Conservation (phyloP, 176 grass and related monocot species). For the Ampelocalamus luodianensis region DNA sequence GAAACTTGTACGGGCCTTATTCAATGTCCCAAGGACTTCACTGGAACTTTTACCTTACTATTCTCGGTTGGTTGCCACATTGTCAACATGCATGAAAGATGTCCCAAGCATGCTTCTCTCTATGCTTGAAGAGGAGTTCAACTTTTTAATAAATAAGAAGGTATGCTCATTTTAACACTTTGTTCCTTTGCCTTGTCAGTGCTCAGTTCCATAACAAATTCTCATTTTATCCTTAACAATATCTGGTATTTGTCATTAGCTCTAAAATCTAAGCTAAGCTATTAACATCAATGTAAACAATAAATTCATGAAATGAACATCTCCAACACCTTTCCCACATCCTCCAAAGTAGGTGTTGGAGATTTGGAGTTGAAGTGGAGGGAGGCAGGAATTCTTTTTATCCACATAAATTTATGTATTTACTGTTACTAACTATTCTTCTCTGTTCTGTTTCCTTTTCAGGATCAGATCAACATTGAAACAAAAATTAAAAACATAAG, state of each 20-base stretch:
- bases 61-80: constrained; percentile 89
- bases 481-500: constrained; percentile 99
- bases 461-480: constrained; percentile 99
- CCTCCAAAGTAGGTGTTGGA: not conserved
- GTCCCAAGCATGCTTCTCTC: constrained; percentile 79
- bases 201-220: constrained; percentile 27
- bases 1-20: constrained; percentile 86
- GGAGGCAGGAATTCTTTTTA: not conserved
- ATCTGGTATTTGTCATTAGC: constrained; percentile 19
- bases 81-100: constrained; percentile 96
- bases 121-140: constrained; percentile 98
- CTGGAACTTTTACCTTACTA: constrained; percentile 96
- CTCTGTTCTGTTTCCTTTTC: constrained; percentile 57
- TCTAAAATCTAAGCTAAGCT: constrained; percentile 13
- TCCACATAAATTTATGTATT: constrained; percentile 30
- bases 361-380: constrained; percentile 18
- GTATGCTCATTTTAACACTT: constrained; percentile 44
- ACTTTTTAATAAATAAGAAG: constrained; percentile 99
- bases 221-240: constrained; percentile 3
- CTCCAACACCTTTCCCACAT: not conserved
- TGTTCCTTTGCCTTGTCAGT: constrained; percentile 25
- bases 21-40: constrained; percentile 90
- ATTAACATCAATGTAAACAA: constrained; percentile 11
- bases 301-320: constrained; percentile 15
- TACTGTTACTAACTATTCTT: constrained; percentile 46